A percentile compares a stretch with the other conserved stretches of the same genome.
phyloP scores from a whole-genome alignment of 495 filamentous ascomycete genomes.

The Pyrenopolyporus hunteri region DNA sequence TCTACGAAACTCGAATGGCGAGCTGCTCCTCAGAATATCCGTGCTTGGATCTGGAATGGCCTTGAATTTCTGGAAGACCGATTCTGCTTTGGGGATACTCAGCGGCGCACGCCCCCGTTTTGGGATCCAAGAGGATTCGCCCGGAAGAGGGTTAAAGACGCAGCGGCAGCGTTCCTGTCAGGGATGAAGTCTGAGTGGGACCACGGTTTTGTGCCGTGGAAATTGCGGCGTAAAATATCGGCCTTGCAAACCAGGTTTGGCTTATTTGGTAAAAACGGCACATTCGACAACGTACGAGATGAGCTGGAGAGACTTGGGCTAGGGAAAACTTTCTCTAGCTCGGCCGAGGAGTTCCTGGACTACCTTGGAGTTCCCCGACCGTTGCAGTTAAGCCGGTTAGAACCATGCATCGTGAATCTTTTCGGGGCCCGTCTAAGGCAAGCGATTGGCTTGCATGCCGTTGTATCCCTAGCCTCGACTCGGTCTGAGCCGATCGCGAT shows the following conservation, averaged over 20 bases:
- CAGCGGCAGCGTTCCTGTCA: not conserved
- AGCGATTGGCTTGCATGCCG: not conserved
- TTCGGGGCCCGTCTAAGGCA: not conserved
- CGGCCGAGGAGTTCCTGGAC: not conserved
- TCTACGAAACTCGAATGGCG: too few relatives aligned
- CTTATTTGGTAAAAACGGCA: not conserved
- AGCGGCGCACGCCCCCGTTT: not conserved
- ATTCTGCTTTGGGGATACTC: too few relatives aligned
- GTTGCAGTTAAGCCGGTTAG: not conserved
- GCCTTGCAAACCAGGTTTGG: not conserved
- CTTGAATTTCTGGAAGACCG: too few relatives aligned
- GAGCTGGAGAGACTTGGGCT: not conserved
- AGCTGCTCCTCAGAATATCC: too few relatives aligned
- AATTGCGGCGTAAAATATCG: not conserved
- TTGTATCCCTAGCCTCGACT: not conserved
- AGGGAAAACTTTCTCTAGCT: not conserved
- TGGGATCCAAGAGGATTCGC: not conserved
- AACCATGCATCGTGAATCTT: not conserved
- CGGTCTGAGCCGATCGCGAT: not conserved
- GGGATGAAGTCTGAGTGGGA: not conserved
- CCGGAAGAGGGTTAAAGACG: not conserved
- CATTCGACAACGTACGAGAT: not conserved
- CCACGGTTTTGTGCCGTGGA: not conserved
- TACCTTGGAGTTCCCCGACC: not conserved
- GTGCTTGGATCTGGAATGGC: too few relatives aligned